A percentile compares a stretch with the other conserved stretches of the same genome.
phyloP scores from a whole-genome alignment of 768 basidiomycete genomes.

The Lentinula sp. region DNA sequence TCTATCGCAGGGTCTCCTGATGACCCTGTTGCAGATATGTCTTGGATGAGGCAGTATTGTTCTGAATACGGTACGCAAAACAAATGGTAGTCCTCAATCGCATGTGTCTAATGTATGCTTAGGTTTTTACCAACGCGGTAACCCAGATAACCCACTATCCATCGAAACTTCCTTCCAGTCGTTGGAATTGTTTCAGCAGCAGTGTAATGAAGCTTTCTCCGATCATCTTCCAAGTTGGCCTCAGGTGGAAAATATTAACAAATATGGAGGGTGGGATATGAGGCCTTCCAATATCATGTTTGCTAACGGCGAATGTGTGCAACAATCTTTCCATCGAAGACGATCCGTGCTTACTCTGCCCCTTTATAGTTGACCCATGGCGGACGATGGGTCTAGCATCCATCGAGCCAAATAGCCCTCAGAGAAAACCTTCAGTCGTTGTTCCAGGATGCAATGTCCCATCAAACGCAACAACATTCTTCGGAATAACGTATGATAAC shows the following conservation, averaged over 20 bases:
- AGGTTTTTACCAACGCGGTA: constrained; percentile 45
- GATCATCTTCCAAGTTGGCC: constrained; percentile 31
- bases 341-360: not conserved
- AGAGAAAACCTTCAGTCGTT: constrained; percentile 27
- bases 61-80: constrained; percentile 37
- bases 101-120: not conserved
- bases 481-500: constrained; percentile 37
- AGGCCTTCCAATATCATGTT: constrained; percentile 40
- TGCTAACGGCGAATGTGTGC: constrained; percentile 43
- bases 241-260: constrained; percentile 37
- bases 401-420: constrained; percentile 39
- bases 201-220: constrained; percentile 36
- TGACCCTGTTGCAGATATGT: constrained; percentile 36
- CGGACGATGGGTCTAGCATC: constrained; percentile 45
- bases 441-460: constrained; percentile 38
- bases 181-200: constrained; percentile 36
- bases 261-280: constrained; percentile 50
- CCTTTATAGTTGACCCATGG: constrained; percentile 41
- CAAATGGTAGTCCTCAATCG: not conserved
- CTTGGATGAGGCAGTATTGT: constrained; percentile 52
- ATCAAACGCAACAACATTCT: constrained; percentile 29
- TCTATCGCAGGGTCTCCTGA: constrained; percentile 32
- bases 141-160: constrained; percentile 35
- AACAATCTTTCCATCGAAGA: not conserved
- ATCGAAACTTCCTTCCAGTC: constrained; percentile 43